Evolutionary conservation across 345 rosid genomes (phyloP).

Genomic region (Eucalyptus paniculata): DNA sequence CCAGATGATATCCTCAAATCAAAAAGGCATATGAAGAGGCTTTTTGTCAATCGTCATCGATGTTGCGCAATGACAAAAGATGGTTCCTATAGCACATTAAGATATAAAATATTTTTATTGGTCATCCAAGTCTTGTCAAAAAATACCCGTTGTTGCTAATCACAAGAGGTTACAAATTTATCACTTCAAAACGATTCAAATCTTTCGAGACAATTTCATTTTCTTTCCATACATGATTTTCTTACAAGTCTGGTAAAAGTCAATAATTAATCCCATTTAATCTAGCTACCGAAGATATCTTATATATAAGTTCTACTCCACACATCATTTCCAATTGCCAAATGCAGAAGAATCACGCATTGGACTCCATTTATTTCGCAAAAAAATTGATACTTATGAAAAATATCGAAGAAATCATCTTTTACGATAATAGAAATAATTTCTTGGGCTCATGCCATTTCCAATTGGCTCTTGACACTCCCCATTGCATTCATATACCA

Average conservation of each 20-base stretch:
- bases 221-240: background rate
- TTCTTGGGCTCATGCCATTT: background rate
- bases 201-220: background rate
- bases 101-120: background rate
- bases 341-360: background rate
- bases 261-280: background rate
- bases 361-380: background rate
- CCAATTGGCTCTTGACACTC: background rate
- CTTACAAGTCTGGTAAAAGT: background rate
- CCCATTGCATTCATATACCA: accelerated
- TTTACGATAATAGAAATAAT: accelerated
- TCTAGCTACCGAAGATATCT: background rate
- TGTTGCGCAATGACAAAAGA: background rate
- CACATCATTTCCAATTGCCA: background rate
- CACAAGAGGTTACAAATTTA: background rate
- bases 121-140: background rate
- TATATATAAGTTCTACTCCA: too few species aligned
- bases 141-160: accelerated
- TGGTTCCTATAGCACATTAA: background rate
- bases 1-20: background rate
- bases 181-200: background rate
- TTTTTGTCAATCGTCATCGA: background rate
- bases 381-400: accelerated
- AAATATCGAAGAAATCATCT: background rate
- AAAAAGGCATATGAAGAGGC: background rate